phyloP scores from a whole-genome alignment of 345 rosid genomes.

The Populus tremula region DNA sequence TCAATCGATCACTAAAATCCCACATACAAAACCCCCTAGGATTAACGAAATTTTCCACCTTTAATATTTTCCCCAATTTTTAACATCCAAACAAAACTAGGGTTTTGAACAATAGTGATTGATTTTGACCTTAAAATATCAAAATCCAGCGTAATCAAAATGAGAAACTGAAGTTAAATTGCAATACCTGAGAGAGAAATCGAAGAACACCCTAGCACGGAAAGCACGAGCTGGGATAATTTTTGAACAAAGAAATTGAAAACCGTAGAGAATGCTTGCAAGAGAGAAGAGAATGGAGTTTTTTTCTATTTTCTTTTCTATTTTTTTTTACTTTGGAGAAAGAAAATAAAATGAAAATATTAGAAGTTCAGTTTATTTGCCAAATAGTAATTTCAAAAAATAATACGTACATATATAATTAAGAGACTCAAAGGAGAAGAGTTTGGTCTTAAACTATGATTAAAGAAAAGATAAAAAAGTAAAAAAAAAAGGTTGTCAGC shows the following conservation, averaged over 20 bases:
- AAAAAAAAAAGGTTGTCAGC: neutral
- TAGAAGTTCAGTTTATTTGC: neutral
- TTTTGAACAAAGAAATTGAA: constrained; percentile 20
- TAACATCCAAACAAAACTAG: constrained; percentile 34
- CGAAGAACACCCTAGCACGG: constrained; percentile 12
- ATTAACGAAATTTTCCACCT: neutral
- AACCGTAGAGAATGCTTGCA: constrained; percentile 36
- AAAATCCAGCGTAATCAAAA: constrained; percentile 4
- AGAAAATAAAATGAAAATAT: neutral
- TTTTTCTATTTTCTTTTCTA: constrained; percentile 9
- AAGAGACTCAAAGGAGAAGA: neutral
- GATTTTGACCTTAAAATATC: constrained; percentile 13
- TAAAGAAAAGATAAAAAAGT: neutral
- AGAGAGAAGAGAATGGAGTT: constrained; percentile 24
- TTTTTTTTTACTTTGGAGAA: constrained; percentile 2
- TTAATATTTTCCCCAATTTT: constrained; percentile 13
- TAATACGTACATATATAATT: neutral
- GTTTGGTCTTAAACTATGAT: neutral
- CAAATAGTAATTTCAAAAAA: constrained; percentile 13
- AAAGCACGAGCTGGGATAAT: neutral
- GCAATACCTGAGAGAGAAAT: constrained; percentile 26
- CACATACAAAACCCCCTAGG: constrained; percentile 2
- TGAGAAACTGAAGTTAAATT: constrained; percentile 2
- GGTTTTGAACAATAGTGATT: constrained; percentile 32
- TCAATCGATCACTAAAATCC: constrained; percentile 7